phyloP scores from a whole-genome alignment of 495 filamentous ascomycete species.

The Aspergillus taichungensis region DNA sequence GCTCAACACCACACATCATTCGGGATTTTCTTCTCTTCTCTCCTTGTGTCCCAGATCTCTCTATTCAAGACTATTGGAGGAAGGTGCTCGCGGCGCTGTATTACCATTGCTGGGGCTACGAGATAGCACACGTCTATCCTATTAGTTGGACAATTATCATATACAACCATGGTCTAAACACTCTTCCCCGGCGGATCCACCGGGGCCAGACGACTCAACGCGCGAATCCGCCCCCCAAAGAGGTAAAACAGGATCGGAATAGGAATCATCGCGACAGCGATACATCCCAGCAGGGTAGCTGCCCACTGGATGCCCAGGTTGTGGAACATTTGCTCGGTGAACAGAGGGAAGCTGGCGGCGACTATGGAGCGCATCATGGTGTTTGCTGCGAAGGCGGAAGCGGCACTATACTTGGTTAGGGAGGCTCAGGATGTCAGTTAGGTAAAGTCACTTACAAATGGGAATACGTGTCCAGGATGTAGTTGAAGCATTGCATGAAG shows the following conservation, averaged over 20 bases:
- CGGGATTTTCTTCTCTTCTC: too few relatives aligned
- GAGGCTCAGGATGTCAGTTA: background rate
- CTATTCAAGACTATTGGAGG: too few relatives aligned
- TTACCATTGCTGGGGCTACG: too few relatives aligned
- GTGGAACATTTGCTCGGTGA: constrained; percentile 69
- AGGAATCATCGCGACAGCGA: constrained; percentile 61
- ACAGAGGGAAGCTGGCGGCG: constrained; percentile 72
- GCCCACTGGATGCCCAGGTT: constrained; percentile 71
- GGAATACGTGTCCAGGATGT: constrained; percentile 25
- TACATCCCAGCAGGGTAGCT: constrained; percentile 62
- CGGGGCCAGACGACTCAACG: constrained; percentile 21
- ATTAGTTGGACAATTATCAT: too few relatives aligned
- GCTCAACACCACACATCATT: too few relatives aligned
- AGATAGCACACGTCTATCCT: too few relatives aligned
- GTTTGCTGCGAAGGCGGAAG: constrained; percentile 78
- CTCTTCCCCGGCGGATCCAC: constrained; percentile 1
- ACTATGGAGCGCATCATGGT: constrained; percentile 72
- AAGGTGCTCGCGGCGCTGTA: too few relatives aligned
- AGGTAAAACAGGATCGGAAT: constrained; percentile 46
- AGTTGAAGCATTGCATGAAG: constrained; percentile 28
- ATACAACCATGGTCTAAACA: too few relatives aligned
- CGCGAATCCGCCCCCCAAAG: constrained; percentile 23
- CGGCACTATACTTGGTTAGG: constrained; percentile 40
- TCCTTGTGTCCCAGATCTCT: too few relatives aligned
- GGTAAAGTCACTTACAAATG: constrained; percentile 55